phyloP scores from a whole-genome alignment of 2,329 filamentous ascomycete species.

The Lasiodiplodia sp. region DNA sequence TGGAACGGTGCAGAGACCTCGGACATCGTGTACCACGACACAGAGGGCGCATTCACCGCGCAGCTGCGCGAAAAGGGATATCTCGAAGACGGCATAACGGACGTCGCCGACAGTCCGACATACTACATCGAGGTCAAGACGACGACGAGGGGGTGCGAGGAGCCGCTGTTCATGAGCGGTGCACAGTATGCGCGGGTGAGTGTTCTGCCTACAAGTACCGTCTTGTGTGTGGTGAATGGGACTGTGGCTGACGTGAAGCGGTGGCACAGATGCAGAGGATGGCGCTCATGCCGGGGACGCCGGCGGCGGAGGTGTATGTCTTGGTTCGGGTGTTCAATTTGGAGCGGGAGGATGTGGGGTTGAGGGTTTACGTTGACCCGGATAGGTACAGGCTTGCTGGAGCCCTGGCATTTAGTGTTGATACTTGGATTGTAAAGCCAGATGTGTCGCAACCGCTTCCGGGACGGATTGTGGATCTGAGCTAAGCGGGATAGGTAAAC shows the following conservation, averaged over 20 bases:
- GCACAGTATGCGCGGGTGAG: slow-evolving; percentile 50
- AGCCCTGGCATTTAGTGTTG: not conserved
- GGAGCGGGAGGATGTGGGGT: slow-evolving; percentile 38
- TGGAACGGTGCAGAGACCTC: slow-evolving; percentile 56
- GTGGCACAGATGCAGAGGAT: slow-evolving; percentile 1
- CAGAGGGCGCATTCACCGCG: slow-evolving; percentile 30
- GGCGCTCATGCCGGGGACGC: not conserved
- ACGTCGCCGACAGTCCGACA: slow-evolving; percentile 34
- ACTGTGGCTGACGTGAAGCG: too few relatives aligned
- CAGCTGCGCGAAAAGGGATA: slow-evolving; percentile 35
- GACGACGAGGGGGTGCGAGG: slow-evolving; percentile 48
- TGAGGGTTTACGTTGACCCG: slow-evolving; percentile 51
- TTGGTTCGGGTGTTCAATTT: slow-evolving; percentile 54
- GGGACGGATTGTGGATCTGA: not conserved
- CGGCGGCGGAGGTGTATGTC: slow-evolving; percentile 45
- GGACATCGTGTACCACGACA: slow-evolving; percentile 57
- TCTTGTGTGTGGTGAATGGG: too few relatives aligned
- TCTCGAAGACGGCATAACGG: slow-evolving; percentile 40
- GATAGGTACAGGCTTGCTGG: slow-evolving; percentile 1
- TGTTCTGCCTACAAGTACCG: not conserved
- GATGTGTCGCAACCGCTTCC: not conserved
- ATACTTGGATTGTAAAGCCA: not conserved
- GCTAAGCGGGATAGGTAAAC: too few relatives aligned
- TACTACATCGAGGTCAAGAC: slow-evolving; percentile 63
- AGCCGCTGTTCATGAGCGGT: slow-evolving; percentile 58